Evolutionary conservation across 257 asterid genomes (phyloP), one percentile per base, ranked within the genome.

Genomic region (Cruciata laevipes): DNA sequence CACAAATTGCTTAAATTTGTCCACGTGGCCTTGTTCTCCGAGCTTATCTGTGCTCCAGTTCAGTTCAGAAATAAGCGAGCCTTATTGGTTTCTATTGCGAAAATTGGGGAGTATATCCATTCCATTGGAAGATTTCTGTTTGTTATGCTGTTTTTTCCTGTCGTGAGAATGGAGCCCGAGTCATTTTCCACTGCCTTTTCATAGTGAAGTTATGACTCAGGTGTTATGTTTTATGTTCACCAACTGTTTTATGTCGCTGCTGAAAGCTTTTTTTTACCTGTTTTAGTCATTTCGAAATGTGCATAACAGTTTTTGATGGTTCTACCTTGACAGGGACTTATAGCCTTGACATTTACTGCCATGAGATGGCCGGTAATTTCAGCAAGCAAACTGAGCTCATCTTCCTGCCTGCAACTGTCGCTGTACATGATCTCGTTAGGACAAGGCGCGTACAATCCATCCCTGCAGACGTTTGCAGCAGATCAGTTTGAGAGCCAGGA

Each of bases 401-500:
- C 82, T 10, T 53, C 93, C 8, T 80, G 85, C n/a, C 74, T 94
- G 9, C 77, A 83, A 0, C 75, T 73, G 83, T 89, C 91, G 7
- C 86, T 94, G 8, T 85, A 82, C 71, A 69, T 90, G 80, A 91
- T 94, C 51, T 90, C 99, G 0, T 75, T 94, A 0, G 99, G 96
- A 5, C 98, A 85, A 70, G 95, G 89, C 0, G 96, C 87, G 8
- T 94, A 85, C 66, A 94, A 91, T 81, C 90, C 98, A 6, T 94
- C 99, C 24, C 67, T 94, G 16, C 99, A 94, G 77, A 96, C 98
- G 3, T 94, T 90, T 16, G 99, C 91, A 12, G 98, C 96, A 0
- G 98, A 90, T 24, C 99, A 94, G 32, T 80, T 86, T 0, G 91
- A 79, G 11, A 32, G 71, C 0, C 86, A 78, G n/a, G 84, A 79